Conservation (phyloP, 768 basidiomycete genomes). For the Lactarius pseudohatsudake region DNA sequence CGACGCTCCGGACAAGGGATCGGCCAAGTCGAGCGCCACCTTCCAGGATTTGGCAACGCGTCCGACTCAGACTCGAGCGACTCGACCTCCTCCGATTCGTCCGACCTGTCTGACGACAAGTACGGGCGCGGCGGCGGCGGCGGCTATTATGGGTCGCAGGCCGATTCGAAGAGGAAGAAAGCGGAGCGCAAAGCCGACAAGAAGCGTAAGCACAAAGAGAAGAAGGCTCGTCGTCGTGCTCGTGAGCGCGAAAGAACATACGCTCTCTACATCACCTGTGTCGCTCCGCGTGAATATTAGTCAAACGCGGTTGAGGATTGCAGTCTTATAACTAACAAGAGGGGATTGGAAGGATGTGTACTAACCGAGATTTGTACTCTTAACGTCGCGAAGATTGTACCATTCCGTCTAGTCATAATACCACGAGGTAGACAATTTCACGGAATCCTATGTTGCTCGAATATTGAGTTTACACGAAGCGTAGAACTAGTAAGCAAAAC, state of each 20-base stretch:
- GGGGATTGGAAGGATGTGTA: neutral
- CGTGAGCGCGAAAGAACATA: slow-evolving; percentile 64
- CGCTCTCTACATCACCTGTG: slow-evolving; percentile 58
- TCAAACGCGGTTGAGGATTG: neutral
- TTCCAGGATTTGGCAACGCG: slow-evolving; percentile 48
- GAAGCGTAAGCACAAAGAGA: slow-evolving; percentile 62
- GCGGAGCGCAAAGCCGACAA: slow-evolving; percentile 57
- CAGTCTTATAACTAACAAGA: neutral
- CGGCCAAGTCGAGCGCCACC: slow-evolving; percentile 54
- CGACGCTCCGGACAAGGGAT: slow-evolving; percentile 65
- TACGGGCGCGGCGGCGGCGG: slow-evolving; percentile 39
- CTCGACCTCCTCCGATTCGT: slow-evolving; percentile 37
- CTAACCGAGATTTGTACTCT: slow-evolving; percentile 10
- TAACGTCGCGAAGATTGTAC: slow-evolving; percentile 1
- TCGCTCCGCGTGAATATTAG: slow-evolving; percentile 36
- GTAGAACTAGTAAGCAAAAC: neutral
- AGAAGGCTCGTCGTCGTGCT: slow-evolving; percentile 57
- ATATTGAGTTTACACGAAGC: neutral
- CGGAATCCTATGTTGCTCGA: neutral
- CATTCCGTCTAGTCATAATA: neutral
- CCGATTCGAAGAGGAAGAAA: slow-evolving; percentile 52
- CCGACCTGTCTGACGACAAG: slow-evolving; percentile 39
- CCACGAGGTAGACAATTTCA: neutral
- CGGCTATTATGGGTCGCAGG: slow-evolving; percentile 36
- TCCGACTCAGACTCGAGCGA: slow-evolving; percentile 43